Evolutionary conservation across 306 rosid species (phyloP).

Genomic region (Spatholobus suberectus): DNA sequence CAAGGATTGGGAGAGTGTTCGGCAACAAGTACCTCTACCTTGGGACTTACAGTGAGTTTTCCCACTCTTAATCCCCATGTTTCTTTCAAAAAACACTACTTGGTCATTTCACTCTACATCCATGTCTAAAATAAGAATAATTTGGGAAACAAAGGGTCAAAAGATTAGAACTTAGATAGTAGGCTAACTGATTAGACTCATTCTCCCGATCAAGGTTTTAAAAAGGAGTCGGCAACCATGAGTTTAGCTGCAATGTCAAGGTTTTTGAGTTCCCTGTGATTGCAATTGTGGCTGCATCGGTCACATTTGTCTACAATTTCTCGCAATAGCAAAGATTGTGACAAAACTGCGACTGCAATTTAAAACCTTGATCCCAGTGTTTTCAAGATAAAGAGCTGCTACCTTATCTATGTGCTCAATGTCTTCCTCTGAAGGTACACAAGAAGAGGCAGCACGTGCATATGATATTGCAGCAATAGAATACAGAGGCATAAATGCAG

Average conservation of each 20-base stretch:
- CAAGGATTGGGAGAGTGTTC: conserved; percentile 93
- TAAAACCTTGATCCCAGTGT: not conserved
- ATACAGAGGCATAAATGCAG: conserved; percentile 86
- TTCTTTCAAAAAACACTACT: not conserved
- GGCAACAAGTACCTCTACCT: conserved; percentile 98
- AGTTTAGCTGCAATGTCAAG: not conserved
- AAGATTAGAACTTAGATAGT: not conserved
- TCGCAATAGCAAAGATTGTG: not conserved
- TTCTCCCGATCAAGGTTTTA: not conserved
- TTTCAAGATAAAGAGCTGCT: not conserved
- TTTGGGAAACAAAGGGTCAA: not conserved
- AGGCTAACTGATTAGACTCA: not conserved
- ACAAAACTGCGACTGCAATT: not conserved
- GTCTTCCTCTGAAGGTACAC: conserved; percentile 65
- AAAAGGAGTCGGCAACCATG: not conserved
- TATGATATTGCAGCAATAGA: conserved; percentile 94
- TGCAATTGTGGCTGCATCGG: not conserved
- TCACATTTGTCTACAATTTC: not conserved
- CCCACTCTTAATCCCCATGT: not conserved
- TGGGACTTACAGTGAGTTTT: conserved; percentile 81
- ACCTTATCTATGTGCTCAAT: conserved; percentile 29
- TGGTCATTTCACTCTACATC: conserved; percentile 5
- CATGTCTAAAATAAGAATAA: not conserved
- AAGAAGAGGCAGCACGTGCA: conserved; percentile 94
- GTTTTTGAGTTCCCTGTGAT: not conserved